Conservation (phyloP, 1,284 basidiomycete species). For the Naganishia sp. region DNA sequence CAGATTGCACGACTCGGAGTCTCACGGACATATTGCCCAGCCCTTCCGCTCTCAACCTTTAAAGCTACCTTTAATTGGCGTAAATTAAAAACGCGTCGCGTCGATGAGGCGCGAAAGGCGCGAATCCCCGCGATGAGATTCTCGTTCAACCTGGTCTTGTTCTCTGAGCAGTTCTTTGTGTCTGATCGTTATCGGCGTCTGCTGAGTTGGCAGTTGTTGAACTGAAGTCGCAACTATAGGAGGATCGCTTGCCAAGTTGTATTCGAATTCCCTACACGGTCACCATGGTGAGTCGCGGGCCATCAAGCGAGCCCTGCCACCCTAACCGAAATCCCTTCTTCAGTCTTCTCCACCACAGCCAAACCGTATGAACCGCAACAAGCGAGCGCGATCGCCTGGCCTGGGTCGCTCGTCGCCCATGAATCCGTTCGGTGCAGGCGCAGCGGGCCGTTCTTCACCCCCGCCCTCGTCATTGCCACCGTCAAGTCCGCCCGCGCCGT, state of each 20-base stretch:
- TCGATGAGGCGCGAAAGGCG: neutral
- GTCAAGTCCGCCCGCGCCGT: conserved; percentile 74
- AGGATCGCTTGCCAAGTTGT: too few relatives aligned
- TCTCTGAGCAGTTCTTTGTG: neutral
- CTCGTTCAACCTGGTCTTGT: conserved; percentile 11
- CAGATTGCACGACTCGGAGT: too few relatives aligned
- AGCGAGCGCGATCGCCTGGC: conserved; percentile 45
- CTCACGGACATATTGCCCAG: too few relatives aligned
- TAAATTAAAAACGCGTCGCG: conserved; percentile 17
- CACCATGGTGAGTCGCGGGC: conserved; percentile 11
- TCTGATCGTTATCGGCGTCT: too few relatives aligned
- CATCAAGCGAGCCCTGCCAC: neutral
- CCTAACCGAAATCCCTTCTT: neutral
- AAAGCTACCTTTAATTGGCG: neutral
- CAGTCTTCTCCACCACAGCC: conserved; percentile 18
- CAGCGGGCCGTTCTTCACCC: conserved; percentile 45
- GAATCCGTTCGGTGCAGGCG: conserved; percentile 35
- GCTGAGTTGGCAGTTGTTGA: neutral
- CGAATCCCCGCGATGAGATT: neutral
- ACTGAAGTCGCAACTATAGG: too few relatives aligned
- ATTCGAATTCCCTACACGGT: too few relatives aligned
- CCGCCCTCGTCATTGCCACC: conserved; percentile 53
- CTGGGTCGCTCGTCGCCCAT: conserved; percentile 34
- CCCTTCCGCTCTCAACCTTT: too few relatives aligned
- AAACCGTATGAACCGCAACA: conserved; percentile 37